Evolutionary conservation across 2,329 filamentous ascomycete genomes (phyloP).

Genomic region (Macroventuria anomochaeta): DNA sequence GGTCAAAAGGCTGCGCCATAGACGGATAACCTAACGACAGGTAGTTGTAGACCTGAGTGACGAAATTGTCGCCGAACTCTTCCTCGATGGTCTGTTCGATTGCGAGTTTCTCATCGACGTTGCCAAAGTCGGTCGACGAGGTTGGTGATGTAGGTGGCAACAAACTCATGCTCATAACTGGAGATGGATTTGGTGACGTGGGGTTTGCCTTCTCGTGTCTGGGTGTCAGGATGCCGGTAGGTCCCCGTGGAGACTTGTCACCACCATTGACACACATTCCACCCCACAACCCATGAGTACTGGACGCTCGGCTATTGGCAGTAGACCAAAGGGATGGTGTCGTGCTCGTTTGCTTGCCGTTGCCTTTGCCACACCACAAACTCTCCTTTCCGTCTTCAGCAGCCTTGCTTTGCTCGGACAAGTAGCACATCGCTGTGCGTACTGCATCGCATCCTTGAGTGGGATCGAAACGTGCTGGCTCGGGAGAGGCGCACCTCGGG

Average conservation of each 20-base stretch:
- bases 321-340: constrained; percentile 46
- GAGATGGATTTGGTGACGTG: constrained; percentile 49
- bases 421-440: constrained; percentile 57
- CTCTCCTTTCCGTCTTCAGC: constrained; percentile 56
- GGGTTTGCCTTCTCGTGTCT: constrained; percentile 50
- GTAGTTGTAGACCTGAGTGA: constrained; percentile 98
- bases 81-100: constrained; percentile 57
- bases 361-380: constrained; percentile 63
- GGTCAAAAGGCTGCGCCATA: constrained; percentile 81
- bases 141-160: constrained; percentile 49
- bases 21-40: constrained; percentile 90
- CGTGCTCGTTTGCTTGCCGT: constrained; percentile 37
- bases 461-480: constrained; percentile 82
- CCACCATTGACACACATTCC: constrained; percentile 66
- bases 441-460: constrained; percentile 66
- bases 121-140: constrained; percentile 48
- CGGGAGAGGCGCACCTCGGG: constrained; percentile 80
- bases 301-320: constrained; percentile 56
- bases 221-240: constrained; percentile 60
- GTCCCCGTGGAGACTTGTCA: constrained; percentile 49
- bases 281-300: constrained; percentile 74
- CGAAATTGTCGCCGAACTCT: constrained; percentile 83
- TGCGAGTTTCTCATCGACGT: constrained; percentile 51
- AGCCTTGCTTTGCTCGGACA: constrained; percentile 57
- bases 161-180: constrained; percentile 36